Conservation (phyloP, 2,329 filamentous ascomycete genomes). For the Clarireedia hainanense region DNA sequence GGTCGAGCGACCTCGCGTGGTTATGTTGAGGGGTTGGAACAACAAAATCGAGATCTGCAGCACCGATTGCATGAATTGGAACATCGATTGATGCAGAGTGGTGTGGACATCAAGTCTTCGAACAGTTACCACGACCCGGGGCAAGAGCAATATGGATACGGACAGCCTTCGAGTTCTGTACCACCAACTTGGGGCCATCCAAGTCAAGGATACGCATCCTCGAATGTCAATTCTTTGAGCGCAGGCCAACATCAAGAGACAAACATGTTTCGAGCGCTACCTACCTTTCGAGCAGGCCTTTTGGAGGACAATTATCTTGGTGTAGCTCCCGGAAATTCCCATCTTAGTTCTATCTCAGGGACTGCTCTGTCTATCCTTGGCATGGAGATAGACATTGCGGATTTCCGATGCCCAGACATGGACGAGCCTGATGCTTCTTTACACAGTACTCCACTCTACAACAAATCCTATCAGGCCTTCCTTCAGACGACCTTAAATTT, state of each 20-base stretch:
- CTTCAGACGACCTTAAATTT: constrained; percentile 56
- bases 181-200: constrained; percentile 16
- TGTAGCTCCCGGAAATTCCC: constrained; percentile 49
- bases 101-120: constrained; percentile 46
- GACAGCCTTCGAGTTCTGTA: background rate
- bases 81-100: constrained; percentile 51
- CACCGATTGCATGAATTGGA: constrained; percentile 62
- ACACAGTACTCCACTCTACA: constrained; percentile 44
- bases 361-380: constrained; percentile 72
- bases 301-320: constrained; percentile 59
- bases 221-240: background rate
- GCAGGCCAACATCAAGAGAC: constrained; percentile 16
- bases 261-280: constrained; percentile 20
- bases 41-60: constrained; percentile 60
- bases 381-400: constrained; percentile 69
- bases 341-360: constrained; percentile 66
- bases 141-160: constrained; percentile 5
- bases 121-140: constrained; percentile 12
- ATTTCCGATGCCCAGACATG: constrained; percentile 59
- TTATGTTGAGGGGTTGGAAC: constrained; percentile 69
- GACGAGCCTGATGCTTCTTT: constrained; percentile 47
- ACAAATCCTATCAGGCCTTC: constrained; percentile 66
- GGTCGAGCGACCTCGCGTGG: constrained; percentile 72
- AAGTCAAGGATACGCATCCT: constrained; percentile 9
- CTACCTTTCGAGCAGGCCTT: constrained; percentile 26